Evolutionary conservation across 495 filamentous ascomycete species (phyloP), one percentile per base, ranked within the genome.

Genomic region (Penicillium soppii): DNA sequence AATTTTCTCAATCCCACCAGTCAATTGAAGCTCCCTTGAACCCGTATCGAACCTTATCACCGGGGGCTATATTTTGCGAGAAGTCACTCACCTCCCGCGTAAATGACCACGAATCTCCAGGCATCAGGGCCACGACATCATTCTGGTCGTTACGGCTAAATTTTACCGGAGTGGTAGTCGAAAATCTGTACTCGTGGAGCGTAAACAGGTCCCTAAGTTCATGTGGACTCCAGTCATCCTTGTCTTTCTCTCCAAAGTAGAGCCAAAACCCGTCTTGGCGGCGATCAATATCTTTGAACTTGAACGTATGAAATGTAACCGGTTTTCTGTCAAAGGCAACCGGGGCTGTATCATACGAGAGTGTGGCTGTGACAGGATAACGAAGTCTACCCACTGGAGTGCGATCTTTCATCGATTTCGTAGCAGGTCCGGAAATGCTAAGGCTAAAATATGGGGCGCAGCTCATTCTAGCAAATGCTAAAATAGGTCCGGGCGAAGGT

Each of bases 1-100:
- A 16, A 47, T 37, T 22, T 12, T 30, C 44, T 30, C 44, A 47
- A 47, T 47, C 32, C 44, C 44, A 47, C 44, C 44, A 47, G 32
- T 47, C 44, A 32, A 47, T 20, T 15, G 20, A 15, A 22, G 44
- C 32, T 26, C 44, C 44, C 20, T 47, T 47, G 23, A 22, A 47
- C 15, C 44, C 17, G 30, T 47, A 47, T 29, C 44, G 44, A 12
- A 47, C 22, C 13, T 20, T 15, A 36, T 47, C 29, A 19, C 44
- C 30, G 20, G 32, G 30, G 13, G 20, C 19, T 32, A 25, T 13
- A 21, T 47, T 47, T 25, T 47, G 12, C 10, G 32, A 29, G 44
- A 47, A 47, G 13, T 47, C 44, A 47, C 19, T 36, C 44, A 47
- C 44, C 35, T 25, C 15, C 19, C 44, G 44, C 20, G 32, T 37